Base-by-base conservation (phyloP, 768 basidiomycete genomes). In the Leucocoprinus birnbaumii region DNA sequence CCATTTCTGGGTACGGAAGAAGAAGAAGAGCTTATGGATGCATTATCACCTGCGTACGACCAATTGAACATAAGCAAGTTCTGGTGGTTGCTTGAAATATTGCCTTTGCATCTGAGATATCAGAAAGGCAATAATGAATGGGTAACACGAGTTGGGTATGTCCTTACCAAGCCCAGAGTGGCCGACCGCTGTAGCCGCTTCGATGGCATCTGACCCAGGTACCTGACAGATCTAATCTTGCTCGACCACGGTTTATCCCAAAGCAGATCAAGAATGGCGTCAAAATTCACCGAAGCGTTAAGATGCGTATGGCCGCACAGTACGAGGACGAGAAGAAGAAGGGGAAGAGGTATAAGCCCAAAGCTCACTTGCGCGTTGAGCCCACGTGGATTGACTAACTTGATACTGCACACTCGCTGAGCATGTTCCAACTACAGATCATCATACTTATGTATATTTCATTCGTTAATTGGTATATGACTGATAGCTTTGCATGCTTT, bases 81-180 rank as follows among this genome's bases (percentile, higher is more conserved):
- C 0, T 91, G 90, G 89, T 91, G 89, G 90, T 51, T 82, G 31
- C 69, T 91, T 38, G 90, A 92, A 65, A 4, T 80, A 7, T 41
- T 83, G 13, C 84, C 82, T 3, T 42, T 80, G 51, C 65, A 65
- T 14, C 63, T 73, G 54, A 64, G 70, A 50, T 76, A 71, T 56
- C 77, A 78, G 58, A 66, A 58, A 46, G 62, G 63, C 4, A 66
- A 76, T 55, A 67, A 72, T 51, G 44, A 62, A 34, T 77, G 75
- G 77, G 66, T 66, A 3, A 63, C 66, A 11, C 63, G 67, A 41
- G 65, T 68, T 37, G 66, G 71, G 68, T 73, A 31, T 3, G 73
- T 67, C 5, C n/a, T n/a, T 34, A n/a, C n/a, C n/a, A n/a, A n/a
- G n/a, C n/a, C n/a, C n/a, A n/a, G n/a, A n/a, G n/a, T n/a, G n/a